A percentile compares a stretch with the other conserved stretches of the same genome.
These are phyloP conservation scores for Trichoderma guizhouense DNA, from an alignment of 2,329 filamentous ascomycete genomes.

Conservation along the genomic window DNA sequence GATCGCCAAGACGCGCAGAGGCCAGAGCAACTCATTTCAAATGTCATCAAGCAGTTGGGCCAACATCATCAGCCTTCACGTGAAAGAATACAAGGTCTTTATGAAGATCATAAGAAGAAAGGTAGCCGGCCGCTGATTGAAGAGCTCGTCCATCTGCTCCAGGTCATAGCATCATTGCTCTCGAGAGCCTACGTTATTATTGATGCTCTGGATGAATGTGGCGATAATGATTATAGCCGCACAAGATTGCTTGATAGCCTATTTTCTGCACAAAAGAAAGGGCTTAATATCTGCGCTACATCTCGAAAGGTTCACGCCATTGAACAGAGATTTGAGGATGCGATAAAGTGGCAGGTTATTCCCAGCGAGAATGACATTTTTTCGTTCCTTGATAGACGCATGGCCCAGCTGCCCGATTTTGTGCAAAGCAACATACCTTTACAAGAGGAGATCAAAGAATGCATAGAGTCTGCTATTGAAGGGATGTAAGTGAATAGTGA, in stretches of 20 bases:
- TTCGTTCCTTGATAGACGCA: neutral
- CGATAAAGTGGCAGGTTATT: neutral
- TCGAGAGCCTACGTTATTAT: neutral
- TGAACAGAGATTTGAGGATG: neutral
- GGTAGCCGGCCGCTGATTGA: neutral
- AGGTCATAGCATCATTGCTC: neutral
- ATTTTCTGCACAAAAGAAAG: neutral
- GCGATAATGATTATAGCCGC: neutral
- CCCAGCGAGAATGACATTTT: neutral
- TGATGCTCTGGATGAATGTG: conserved; percentile 4
- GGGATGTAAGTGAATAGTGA: neutral
- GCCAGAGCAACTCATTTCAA: neutral
- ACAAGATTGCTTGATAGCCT: neutral
- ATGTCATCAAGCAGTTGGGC: neutral
- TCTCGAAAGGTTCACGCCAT: neutral
- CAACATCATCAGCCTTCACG: neutral
- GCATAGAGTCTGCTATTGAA: neutral
- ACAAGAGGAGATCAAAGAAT: neutral
- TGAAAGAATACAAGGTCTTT: neutral
- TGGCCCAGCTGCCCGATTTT: neutral
- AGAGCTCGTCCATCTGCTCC: neutral
- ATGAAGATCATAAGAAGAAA: neutral
- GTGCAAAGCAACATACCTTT: neutral
- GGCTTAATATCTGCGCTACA: conserved; percentile 1
- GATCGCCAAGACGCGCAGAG: neutral